Conservation (phyloP, 139 green algal species). For the Mesostigma viride region DNA sequence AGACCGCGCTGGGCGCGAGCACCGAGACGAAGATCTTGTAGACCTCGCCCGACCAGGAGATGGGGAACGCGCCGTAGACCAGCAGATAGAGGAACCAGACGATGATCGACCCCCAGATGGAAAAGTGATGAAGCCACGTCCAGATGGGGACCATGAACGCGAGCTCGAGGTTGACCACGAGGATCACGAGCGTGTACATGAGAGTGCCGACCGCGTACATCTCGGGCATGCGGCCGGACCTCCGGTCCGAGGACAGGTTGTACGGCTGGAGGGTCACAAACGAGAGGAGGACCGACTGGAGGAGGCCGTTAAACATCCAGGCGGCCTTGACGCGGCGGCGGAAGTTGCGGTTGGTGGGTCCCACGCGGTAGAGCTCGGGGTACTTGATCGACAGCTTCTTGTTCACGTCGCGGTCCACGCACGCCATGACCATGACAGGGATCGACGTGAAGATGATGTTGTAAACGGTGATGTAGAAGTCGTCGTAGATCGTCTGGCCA, state of each 20-base stretch:
- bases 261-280: background rate
- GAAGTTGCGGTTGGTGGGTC: conserved; percentile 34
- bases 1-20: too few relatives aligned
- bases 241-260: background rate
- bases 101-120: conserved; percentile 34
- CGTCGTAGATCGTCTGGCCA: conserved; percentile 29
- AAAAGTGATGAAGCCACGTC: conserved; percentile 31
- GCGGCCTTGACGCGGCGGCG: background rate
- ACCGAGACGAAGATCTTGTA: background rate
- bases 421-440: conserved; percentile 37
- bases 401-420: conserved; percentile 48
- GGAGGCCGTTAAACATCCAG: conserved; percentile 38
- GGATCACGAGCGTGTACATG: conserved; percentile 36
- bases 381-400: conserved; percentile 11
- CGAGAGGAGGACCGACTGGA: conserved; percentile 13
- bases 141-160: conserved; percentile 24
- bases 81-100: conserved; percentile 29
- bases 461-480: conserved; percentile 40
- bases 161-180: conserved; percentile 41
- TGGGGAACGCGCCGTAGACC: conserved; percentile 18
- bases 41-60: background rate
- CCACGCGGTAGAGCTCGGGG: conserved; percentile 38
- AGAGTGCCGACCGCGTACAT: conserved; percentile 20
- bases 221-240: background rate
- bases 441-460: conserved; percentile 50